A percentile compares a stretch with the other conserved stretches of the same genome.
Evolutionary conservation across 2,329 filamentous ascomycete genomes (phyloP).

Genomic region (Fusarium sp.): DNA sequence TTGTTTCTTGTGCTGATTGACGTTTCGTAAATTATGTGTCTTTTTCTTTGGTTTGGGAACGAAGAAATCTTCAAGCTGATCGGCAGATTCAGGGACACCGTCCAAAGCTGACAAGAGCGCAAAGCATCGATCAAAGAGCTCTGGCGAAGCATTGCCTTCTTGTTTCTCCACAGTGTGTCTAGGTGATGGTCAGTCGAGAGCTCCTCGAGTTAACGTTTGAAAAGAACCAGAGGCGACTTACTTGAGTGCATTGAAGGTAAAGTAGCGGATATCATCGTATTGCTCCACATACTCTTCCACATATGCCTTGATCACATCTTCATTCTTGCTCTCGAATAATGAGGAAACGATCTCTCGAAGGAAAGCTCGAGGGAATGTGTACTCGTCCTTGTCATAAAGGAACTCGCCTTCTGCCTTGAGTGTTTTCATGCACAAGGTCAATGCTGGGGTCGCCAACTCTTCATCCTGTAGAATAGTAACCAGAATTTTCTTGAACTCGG

Average conservation of each 20-base stretch:
- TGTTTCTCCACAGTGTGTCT: slow-evolving; percentile 43
- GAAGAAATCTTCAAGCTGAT: slow-evolving; percentile 75
- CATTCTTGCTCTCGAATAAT: slow-evolving; percentile 66
- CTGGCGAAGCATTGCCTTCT: slow-evolving; percentile 26
- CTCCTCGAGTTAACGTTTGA: too few relatives aligned
- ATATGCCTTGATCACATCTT: slow-evolving; percentile 74
- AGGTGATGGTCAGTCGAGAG: neutral
- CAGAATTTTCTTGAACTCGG: slow-evolving; percentile 73
- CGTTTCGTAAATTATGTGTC: slow-evolving; percentile 70
- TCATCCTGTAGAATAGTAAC: slow-evolving; percentile 68
- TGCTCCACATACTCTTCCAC: slow-evolving; percentile 79
- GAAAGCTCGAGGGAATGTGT: slow-evolving; percentile 73
- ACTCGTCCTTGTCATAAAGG: slow-evolving; percentile 66
- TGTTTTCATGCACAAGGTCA: slow-evolving; percentile 84
- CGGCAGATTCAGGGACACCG: slow-evolving; percentile 70
- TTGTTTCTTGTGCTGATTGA: slow-evolving; percentile 76
- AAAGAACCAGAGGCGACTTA: slow-evolving; percentile 56
- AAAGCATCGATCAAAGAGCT: slow-evolving; percentile 64
- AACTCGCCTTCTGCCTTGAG: slow-evolving; percentile 80
- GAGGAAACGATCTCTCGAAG: slow-evolving; percentile 70
- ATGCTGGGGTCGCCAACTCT: slow-evolving; percentile 70
- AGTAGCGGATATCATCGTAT: slow-evolving; percentile 86
- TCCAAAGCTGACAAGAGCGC: slow-evolving; percentile 73
- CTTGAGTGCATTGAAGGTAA: slow-evolving; percentile 78
- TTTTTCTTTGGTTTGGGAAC: slow-evolving; percentile 70